Conservation (phyloP, 2,329 filamentous ascomycete genomes). For the Botrytis tulipae region DNA sequence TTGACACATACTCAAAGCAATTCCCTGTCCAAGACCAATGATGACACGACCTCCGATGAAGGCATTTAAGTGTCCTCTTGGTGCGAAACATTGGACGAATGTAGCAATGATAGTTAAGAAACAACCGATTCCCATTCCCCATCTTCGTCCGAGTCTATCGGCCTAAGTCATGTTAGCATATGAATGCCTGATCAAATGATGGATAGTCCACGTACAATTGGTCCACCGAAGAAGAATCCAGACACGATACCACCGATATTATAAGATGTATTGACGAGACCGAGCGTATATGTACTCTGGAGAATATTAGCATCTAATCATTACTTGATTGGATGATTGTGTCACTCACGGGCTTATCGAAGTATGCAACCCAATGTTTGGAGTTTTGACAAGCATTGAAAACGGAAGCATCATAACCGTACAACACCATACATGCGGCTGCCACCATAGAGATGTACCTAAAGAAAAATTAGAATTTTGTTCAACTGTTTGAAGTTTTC, state of each 20-base stretch:
- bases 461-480: background rate
- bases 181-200: background rate
- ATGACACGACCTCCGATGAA: conserved; percentile 69
- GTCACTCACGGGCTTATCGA: conserved; percentile 43
- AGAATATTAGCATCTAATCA: background rate
- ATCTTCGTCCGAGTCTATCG: conserved; percentile 60
- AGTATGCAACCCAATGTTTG: conserved; percentile 63
- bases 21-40: conserved; percentile 67
- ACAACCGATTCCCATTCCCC: conserved; percentile 65
- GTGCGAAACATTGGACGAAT: conserved; percentile 66
- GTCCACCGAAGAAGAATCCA: conserved; percentile 66
- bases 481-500: background rate
- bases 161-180: conserved; percentile 36
- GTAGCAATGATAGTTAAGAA: conserved; percentile 65
- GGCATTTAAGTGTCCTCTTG: conserved; percentile 57
- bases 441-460: conserved; percentile 69
- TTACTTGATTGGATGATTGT: background rate
- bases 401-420: conserved; percentile 72
- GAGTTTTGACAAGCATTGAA: conserved; percentile 72
- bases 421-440: conserved; percentile 71
- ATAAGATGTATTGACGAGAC: conserved; percentile 65
- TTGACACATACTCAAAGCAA: conserved; percentile 54
- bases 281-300: conserved; percentile 44
- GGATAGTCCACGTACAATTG: conserved; percentile 35
- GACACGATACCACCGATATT: conserved; percentile 69